Conservation (phyloP, 345 rosid genomes). For the Tarenaya hassleriana region DNA sequence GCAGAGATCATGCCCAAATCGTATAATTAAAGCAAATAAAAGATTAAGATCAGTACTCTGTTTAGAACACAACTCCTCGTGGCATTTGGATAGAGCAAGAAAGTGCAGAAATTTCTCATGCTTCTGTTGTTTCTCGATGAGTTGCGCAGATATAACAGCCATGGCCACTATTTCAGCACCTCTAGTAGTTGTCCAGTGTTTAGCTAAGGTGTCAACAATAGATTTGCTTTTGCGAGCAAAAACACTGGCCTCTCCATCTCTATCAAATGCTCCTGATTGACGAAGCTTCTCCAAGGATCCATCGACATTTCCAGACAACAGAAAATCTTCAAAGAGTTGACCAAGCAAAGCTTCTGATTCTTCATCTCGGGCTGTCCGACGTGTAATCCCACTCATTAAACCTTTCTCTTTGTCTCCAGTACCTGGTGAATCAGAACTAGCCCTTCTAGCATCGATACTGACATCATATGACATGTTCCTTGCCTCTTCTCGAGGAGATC, state of each 20-base stretch:
- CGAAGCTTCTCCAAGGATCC: constrained; percentile 58
- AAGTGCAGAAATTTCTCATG: constrained; percentile 81
- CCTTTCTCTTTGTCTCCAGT: constrained; percentile 51
- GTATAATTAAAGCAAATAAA: constrained; percentile 6
- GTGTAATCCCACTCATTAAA: constrained; percentile 44
- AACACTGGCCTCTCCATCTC: constrained; percentile 79
- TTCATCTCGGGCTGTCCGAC: constrained; percentile 66
- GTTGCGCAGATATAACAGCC: constrained; percentile 65
- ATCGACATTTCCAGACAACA: constrained; percentile 58
- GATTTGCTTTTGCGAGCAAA: constrained; percentile 78
- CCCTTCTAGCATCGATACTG: constrained; percentile 58
- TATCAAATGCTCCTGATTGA: constrained; percentile 79
- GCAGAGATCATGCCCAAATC: constrained; percentile 7
- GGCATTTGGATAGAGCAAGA: constrained; percentile 96
- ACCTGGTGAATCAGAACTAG: constrained; percentile 51
- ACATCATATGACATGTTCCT: constrained; percentile 39
- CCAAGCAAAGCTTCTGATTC: constrained; percentile 88
- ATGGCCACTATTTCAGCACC: constrained; percentile 87
- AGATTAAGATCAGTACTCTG: constrained; percentile 47
- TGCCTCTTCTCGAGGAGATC: constrained; percentile 60
- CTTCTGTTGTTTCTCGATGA: constrained; percentile 83
- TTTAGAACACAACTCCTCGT: constrained; percentile 78
- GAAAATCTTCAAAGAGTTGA: constrained; percentile 72
- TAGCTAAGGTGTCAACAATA: constrained; percentile 85
- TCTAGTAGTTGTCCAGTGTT: constrained; percentile 97